Conservation (phyloP, 805 yeast species). For the Wickerhamiella hasegawae region DNA sequence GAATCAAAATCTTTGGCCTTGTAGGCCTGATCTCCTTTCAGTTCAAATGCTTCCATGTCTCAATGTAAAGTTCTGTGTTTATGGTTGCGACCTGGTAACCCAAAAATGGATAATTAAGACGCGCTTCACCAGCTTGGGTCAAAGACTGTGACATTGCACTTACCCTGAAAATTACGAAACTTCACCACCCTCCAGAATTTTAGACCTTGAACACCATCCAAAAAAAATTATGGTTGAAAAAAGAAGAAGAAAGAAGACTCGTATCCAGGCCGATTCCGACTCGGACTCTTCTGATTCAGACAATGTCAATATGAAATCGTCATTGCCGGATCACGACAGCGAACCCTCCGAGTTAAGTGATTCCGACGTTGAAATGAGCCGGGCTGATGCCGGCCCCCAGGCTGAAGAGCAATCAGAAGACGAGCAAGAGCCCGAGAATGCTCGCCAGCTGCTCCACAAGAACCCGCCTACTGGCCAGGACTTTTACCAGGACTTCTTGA, state of each 20-base stretch:
- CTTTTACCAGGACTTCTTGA: constrained; percentile 27
- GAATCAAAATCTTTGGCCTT: constrained; percentile 48
- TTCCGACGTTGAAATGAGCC: background rate
- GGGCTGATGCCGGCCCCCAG: background rate
- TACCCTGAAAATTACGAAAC: no score
- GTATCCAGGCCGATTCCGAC: constrained; percentile 10
- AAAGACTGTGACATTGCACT: background rate
- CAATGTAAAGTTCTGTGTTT: no score
- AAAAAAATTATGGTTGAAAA: constrained; percentile 11
- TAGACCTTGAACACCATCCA: no score
- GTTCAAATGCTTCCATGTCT: constrained; percentile 34
- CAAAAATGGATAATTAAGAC: no score
- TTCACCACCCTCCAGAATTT: no score
- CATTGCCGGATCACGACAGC: no score
- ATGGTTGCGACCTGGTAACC: no score
- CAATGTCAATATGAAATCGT: no score
- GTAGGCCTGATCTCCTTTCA: constrained; percentile 47
- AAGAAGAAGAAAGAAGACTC: constrained; percentile 17
- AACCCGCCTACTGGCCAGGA: constrained; percentile 9
- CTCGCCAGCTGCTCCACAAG: constrained; percentile 13
- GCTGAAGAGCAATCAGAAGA: constrained; percentile 10
- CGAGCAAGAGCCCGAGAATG: constrained; percentile 3
- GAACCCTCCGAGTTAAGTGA: background rate
- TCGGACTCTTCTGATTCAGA: no score
- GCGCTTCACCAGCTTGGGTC: no score